Base-by-base conservation (phyloP, 169 alveolate species). In the Eimeria necatrix region DNA sequence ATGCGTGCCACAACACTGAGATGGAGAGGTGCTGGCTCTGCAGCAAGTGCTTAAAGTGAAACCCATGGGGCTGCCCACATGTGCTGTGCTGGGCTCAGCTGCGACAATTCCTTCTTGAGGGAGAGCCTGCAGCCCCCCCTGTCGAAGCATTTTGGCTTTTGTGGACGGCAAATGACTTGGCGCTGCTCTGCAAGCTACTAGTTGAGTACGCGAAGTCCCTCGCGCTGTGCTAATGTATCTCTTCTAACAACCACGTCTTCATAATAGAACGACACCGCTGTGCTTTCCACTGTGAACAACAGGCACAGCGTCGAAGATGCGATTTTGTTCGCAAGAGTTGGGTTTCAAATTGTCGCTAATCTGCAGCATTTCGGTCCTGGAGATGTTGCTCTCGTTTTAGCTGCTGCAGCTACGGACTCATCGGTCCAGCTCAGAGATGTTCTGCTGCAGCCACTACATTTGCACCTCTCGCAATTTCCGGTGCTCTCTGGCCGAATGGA, bases 131-230 rank as follows among this genome's bases (percentile, higher is more conserved):
- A 8, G 91, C 91, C 41, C 76, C 91, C 51, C 91, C 91, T 24
- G 91, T 81, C 16, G 91, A 81, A 3, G 68, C 91, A 41, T 52
- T 81, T 24, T 81, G 91, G 91, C 49, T 16, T 71, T 24, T 81
- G 32, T 81, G 91, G 91, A 81, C 91, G n/a, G 91, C 91, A 3
- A 81, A 81, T 52, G 91, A 81, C 74, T 16, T 81, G 53, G 91
- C 91, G 32, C 91, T 81, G 59, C 46, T 81, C 74, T 81, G 73
- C 91, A 81, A 81, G 53, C 5, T 56, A 46, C 49, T 81, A 10
- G 73, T 61, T 22, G 73, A 56, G 91, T 81, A 9, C 3, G 91
- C 68, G 10, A 81, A 32, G 41, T 32, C 41, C 41, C 41, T 0
- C 41, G 41, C 41, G 41, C 41, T 32, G 2, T 32, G 41, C 41